These are phyloP conservation scores for Xylaria sp. DNA, from an alignment of 2,329 filamentous ascomycete genomes.

Conservation along the genomic window DNA sequence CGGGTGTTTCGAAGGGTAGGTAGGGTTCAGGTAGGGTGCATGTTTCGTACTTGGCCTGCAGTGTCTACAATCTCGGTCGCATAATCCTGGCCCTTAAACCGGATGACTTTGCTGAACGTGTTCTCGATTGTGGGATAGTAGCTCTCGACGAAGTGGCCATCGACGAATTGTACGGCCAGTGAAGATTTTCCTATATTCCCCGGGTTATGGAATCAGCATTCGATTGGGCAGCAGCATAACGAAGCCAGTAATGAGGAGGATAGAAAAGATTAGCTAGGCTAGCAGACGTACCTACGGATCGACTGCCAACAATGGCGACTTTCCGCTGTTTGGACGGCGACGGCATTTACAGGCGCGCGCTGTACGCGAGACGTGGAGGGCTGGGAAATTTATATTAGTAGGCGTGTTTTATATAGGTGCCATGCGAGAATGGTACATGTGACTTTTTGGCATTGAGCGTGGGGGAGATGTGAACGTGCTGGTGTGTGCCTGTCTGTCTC, in stretches of 20 bases:
- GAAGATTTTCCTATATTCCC: constrained; percentile 82
- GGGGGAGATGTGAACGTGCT: constrained; percentile 5
- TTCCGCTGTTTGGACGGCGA: constrained; percentile 75
- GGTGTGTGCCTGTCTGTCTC: constrained; percentile 4
- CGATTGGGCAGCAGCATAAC: constrained; percentile 2
- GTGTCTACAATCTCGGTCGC: constrained; percentile 98
- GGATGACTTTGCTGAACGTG: constrained; percentile 95
- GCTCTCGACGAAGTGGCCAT: constrained; percentile 97
- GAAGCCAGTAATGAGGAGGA: constrained; percentile 3
- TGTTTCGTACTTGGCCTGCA: constrained; percentile 75
- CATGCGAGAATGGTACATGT: constrained; percentile 15
- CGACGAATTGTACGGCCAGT: constrained; percentile 93
- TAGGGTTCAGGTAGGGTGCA: not conserved
- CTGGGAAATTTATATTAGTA: constrained; percentile 14
- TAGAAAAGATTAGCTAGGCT: constrained; percentile 3
- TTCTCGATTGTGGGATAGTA: constrained; percentile 99
- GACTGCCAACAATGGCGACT: constrained; percentile 80
- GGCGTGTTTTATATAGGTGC: not conserved
- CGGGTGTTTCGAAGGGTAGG: not conserved
- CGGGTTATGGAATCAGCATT: constrained; percentile 10
- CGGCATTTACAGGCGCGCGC: constrained; percentile 51
- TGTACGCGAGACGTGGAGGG: not conserved
- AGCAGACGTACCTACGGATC: constrained; percentile 71
- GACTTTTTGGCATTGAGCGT: constrained; percentile 7
- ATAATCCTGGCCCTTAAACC: constrained; percentile 89